Percentiles rank a stretch among this genome's conserved stretches.
Evolutionary conservation across 495 filamentous ascomycete genomes (phyloP).

Genomic region (Penicillium coprophilum): DNA sequence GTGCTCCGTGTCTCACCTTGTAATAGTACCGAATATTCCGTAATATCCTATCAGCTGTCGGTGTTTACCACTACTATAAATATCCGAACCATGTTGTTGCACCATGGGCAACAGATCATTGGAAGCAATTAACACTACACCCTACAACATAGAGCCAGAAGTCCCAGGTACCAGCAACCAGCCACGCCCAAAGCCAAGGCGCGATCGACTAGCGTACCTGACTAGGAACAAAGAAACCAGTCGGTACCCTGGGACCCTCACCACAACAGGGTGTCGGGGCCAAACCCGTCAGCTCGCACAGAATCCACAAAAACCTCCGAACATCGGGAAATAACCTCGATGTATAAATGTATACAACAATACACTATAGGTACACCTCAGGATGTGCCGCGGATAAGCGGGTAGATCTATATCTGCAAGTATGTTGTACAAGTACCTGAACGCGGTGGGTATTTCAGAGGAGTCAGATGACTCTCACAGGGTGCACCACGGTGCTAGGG

Average conservation of each 20-base stretch:
- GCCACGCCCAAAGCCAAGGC: not conserved
- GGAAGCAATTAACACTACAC: not conserved
- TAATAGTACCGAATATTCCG: not conserved
- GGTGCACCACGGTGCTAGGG: conserved; percentile 6
- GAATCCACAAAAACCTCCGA: conserved; percentile 10
- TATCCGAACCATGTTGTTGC: not conserved
- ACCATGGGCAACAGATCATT: conserved; percentile 18
- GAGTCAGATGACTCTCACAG: conserved; percentile 27
- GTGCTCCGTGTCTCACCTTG: too few species aligned
- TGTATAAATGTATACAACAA: not conserved
- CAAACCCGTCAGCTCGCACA: conserved; percentile 2
- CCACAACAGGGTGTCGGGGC: not conserved
- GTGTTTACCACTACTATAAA: not conserved
- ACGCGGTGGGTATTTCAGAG: not conserved
- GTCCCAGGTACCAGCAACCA: conserved; percentile 23
- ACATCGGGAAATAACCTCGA: conserved; percentile 1
- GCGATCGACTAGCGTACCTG: conserved; percentile 1
- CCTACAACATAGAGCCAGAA: not conserved
- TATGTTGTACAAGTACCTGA: conserved; percentile 20
- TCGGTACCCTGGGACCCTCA: not conserved
- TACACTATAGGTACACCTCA: too few species aligned
- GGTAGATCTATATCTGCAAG: conserved; percentile 3
- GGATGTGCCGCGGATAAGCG: conserved; percentile 9
- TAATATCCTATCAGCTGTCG: not conserved
- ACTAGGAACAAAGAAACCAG: not conserved